Evolutionary conservation across 441 rosid species (phyloP).

Genomic region (Pelargonium fulgidum): DNA sequence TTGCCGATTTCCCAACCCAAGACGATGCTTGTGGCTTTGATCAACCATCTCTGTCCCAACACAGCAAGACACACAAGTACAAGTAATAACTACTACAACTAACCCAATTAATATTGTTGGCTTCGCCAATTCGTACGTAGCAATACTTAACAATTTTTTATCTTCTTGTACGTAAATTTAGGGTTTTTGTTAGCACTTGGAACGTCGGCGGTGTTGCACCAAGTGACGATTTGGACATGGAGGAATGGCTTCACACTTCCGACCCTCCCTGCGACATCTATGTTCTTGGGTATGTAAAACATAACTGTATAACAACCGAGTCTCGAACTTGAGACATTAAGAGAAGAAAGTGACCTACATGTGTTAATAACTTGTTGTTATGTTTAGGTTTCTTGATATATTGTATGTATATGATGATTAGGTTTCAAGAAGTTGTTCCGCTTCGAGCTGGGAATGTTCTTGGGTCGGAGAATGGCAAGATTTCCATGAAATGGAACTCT

Average conservation of each 20-base stretch:
- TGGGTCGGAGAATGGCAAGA: slow-evolving; percentile 50
- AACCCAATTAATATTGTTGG: not conserved
- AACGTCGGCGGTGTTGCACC: slow-evolving; percentile 76
- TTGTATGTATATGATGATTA: not conserved
- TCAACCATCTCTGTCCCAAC: slow-evolving; percentile 25
- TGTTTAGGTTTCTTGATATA: not conserved
- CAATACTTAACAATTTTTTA: no score
- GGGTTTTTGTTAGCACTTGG: slow-evolving; percentile 76
- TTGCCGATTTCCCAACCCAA: slow-evolving; percentile 56
- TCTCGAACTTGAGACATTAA: no score
- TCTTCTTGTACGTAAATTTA: slow-evolving; percentile 10
- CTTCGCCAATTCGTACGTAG: no score
- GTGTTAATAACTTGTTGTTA: not conserved
- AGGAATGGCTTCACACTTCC: slow-evolving; percentile 42
- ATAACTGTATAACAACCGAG: no score
- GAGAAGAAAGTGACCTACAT: no score
- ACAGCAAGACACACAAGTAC: slow-evolving; percentile 35
- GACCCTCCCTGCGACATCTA: slow-evolving; percentile 51
- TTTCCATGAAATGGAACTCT: slow-evolving; percentile 59
- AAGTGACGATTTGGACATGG: slow-evolving; percentile 41
- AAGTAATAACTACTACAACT: slow-evolving; percentile 31
- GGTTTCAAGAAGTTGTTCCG: slow-evolving; percentile 91
- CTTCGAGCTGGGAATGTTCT: slow-evolving; percentile 59
- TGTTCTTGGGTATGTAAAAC: slow-evolving; percentile 53
- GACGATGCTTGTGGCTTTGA: slow-evolving; percentile 26